Evolutionary conservation across 2,329 filamentous ascomycete species (phyloP), one percentile per base, ranked within the genome.

Genomic region (Fusarium avenaceum): DNA sequence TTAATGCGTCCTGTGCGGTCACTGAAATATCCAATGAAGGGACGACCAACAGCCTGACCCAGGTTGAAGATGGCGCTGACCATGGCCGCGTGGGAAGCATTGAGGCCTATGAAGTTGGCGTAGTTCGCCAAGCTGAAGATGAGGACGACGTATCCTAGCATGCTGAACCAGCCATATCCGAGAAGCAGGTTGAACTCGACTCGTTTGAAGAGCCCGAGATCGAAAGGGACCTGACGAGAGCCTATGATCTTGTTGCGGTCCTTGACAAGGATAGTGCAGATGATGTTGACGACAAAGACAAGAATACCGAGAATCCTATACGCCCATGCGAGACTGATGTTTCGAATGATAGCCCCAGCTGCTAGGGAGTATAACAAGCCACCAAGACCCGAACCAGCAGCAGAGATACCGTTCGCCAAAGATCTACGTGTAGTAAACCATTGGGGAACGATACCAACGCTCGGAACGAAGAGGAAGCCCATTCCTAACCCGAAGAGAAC

Each of bases 111-210:
- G 6, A 84, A 85, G 57, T 86, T 84, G 38, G 90, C 90, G 74
- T 93, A 95, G 75, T 90, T 92, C 15, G 92, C 89, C 45, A 94
- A 80, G 13, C 88, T 91, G 78, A 94, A 95, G 44, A 94, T 84
- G n/a, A 94, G 83, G 6, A 93, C 90, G 26, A 92, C 84, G 72
- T 95, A 95, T 7, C 86, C 91, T 15, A 95, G 80, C 79, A 94
- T 87, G 62, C 86, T 89, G 66, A 94, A 89, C 77, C 89, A 88
- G 9, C 90, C 89, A 82, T 89, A 96, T 4, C 79, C 82, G 38
- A 92, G 77, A 14, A 92, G 81, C 3, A 93, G 80, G 26, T 89
- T 75, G 67, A 90, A 93, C 72, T 92, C 87, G 0, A 81, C 73
- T 6, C 85, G 82, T 66, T 81, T 85, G 75, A 94, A 87, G 2